Evolutionary conservation across 2,329 filamentous ascomycete genomes (phyloP), one percentile per base, ranked within the genome.

Genomic region (Raffaelea albimanens): DNA sequence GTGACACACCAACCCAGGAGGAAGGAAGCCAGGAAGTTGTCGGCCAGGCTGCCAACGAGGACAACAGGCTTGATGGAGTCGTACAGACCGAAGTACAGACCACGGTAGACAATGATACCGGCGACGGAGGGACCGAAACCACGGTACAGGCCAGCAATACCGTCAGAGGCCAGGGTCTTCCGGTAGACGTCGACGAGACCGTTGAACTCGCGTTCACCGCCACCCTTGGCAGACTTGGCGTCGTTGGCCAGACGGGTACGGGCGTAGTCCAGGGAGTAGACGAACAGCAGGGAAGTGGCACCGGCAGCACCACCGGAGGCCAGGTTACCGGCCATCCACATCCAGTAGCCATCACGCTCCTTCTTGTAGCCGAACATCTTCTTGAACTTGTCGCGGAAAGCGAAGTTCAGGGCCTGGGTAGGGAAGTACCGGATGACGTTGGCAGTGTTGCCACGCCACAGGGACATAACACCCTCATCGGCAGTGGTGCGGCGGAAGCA

Each of bases 391-490:
- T 98, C 93, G 75, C 93, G 93, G 93, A 98, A 98, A 71, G 93
- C 93, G 70, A 98, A 98, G 90, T 98, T 98, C 72, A 98, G 81
- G 66, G 93, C 93, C 83, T 98, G 93, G 72, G 93, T 98, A 63
- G 93, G 93, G 88, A 98, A 98, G 82, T 98, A 98, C 86, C 93
- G 93, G 82, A 98, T 95, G 75, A 98, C 93, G 85, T 98, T 98
- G 88, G 93, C 93, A 70, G 93, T 98, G 88, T 98, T 98, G 76
- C 93, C 93, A 83, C 93, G 84, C 93, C 93, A 98, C 65, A 98
- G 82, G 58, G 91, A 83, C 72, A 93, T 83, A 64, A 93, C 75
- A 87, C 93, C 93, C 82, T 98, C 93, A 58, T 86, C 78, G 65
- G 83, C 82, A 58, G 80, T 80, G 68, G 93, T 97, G 70, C 93